A percentile compares a stretch with the other conserved stretches of the same genome.
phyloP scores from a whole-genome alignment of 768 basidiomycete genomes.

The Termitomyces sp. region DNA sequence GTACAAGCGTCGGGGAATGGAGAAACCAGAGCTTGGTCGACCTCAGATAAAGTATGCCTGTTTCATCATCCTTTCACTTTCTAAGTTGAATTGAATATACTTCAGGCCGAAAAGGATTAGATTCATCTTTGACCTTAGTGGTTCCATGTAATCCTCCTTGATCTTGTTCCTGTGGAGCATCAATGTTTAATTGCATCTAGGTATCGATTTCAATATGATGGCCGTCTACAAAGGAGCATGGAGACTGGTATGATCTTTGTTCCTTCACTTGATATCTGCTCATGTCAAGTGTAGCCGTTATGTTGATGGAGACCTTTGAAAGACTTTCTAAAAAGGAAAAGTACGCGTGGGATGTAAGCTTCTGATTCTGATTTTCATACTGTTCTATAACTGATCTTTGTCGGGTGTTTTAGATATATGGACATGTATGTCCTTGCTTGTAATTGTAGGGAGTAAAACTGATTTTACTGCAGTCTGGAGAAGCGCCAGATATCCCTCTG shows the following conservation, averaged over 20 bases:
- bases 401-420: constrained; percentile 42
- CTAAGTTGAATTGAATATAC: neutral
- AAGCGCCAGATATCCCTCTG: constrained; percentile 50
- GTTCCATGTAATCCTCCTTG: constrained; percentile 45
- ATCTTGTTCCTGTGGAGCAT: neutral
- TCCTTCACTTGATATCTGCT: neutral
- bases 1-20: constrained; percentile 66
- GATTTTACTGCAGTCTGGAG: constrained; percentile 45
- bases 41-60: constrained; percentile 58
- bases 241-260: constrained; percentile 49
- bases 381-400: neutral
- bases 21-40: constrained; percentile 60
- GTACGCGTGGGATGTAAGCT: constrained; percentile 71
- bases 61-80: neutral
- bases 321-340: constrained; percentile 60
- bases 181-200: constrained; percentile 20
- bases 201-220: constrained; percentile 73
- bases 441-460: neutral
- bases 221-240: constrained; percentile 54
- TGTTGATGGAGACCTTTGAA: constrained; percentile 71
- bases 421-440: constrained; percentile 42
- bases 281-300: constrained; percentile 40
- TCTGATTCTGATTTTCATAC: neutral
- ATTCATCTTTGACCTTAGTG: constrained; percentile 66
- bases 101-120: constrained; percentile 55